These are phyloP conservation scores for Quercus phellos DNA, from an alignment of 331 rosid genomes.

Conservation along the genomic window DNA sequence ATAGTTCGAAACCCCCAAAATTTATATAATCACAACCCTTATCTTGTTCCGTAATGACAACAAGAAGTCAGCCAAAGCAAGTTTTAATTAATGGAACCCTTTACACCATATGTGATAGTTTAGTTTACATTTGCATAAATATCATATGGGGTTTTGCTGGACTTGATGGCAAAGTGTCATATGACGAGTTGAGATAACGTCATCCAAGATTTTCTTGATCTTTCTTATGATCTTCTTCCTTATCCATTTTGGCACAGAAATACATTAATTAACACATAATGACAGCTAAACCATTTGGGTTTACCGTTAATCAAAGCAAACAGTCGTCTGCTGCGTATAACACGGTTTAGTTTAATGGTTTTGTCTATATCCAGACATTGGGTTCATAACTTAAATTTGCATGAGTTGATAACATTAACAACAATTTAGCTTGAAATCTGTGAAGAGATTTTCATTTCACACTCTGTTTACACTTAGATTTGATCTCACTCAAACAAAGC, in stretches of 20 bases:
- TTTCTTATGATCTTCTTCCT: neutral
- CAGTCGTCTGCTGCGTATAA: neutral
- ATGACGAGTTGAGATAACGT: neutral
- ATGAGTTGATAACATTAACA: no score
- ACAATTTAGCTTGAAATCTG: no score
- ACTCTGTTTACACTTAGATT: no score
- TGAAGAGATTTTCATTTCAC: no score
- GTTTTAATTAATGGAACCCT: neutral
- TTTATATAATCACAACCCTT: neutral
- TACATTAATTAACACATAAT: conserved; percentile 1
- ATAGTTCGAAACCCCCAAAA: neutral
- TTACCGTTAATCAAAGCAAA: neutral
- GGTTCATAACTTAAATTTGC: no score
- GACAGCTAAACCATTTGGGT: conserved; percentile 1
- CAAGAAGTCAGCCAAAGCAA: neutral
- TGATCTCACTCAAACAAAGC: no score
- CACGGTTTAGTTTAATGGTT: no score
- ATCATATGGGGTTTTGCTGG: neutral
- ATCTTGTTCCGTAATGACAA: neutral
- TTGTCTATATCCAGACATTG: no score
- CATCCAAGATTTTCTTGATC: neutral
- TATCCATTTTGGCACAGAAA: conserved; percentile 22
- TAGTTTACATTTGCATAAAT: neutral
- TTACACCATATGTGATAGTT: neutral
- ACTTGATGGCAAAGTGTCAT: conserved; percentile 1